These are phyloP conservation scores for Blastobotrys petasosporus DNA, from an alignment of 1,139 yeast species.

Conservation along the genomic window DNA sequence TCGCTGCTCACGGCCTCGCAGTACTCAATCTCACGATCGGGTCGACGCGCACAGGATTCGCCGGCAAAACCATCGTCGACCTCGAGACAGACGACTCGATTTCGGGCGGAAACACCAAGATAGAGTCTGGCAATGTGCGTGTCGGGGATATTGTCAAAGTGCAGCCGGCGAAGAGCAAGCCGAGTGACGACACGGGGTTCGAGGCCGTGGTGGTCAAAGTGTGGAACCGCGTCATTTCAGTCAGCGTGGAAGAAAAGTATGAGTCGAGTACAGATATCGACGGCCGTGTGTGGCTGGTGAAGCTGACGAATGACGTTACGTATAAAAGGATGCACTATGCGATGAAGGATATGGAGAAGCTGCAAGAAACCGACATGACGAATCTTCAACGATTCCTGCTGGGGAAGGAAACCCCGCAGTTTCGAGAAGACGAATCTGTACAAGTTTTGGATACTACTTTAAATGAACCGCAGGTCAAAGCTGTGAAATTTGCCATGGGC, in stretches of 20 bases:
- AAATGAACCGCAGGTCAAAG: slow-evolving; percentile 69
- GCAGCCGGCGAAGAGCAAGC: slow-evolving; percentile 22
- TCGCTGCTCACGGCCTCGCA: slow-evolving; percentile 70
- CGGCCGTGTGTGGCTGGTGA: slow-evolving; percentile 36
- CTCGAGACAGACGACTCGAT: slow-evolving; percentile 56
- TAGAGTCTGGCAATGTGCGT: slow-evolving; percentile 54
- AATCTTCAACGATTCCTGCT: slow-evolving; percentile 6
- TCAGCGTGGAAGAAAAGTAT: slow-evolving; percentile 56
- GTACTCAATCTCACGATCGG: slow-evolving; percentile 56
- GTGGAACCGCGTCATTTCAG: slow-evolving; percentile 41
- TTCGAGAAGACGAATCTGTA: slow-evolving; percentile 17
- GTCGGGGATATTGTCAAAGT: slow-evolving; percentile 63
- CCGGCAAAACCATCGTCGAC: slow-evolving; percentile 69
- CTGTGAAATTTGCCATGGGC: slow-evolving; percentile 46
- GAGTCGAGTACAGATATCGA: slow-evolving; percentile 32
- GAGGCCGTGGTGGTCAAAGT: slow-evolving; percentile 61
- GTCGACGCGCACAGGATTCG: slow-evolving; percentile 68
- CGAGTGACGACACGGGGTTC: slow-evolving; percentile 30
- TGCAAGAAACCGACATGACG: slow-evolving; percentile 10
- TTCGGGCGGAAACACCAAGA: slow-evolving; percentile 34
- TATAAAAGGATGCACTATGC: slow-evolving; percentile 77
- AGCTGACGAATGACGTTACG: slow-evolving; percentile 36
- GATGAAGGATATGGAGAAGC: slow-evolving; percentile 42
- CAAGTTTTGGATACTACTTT: slow-evolving; percentile 47
- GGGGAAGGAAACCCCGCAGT: slow-evolving; percentile 9